phyloP scores from a whole-genome alignment of 768 basidiomycete species.

The Rossbeevera mucosa region DNA sequence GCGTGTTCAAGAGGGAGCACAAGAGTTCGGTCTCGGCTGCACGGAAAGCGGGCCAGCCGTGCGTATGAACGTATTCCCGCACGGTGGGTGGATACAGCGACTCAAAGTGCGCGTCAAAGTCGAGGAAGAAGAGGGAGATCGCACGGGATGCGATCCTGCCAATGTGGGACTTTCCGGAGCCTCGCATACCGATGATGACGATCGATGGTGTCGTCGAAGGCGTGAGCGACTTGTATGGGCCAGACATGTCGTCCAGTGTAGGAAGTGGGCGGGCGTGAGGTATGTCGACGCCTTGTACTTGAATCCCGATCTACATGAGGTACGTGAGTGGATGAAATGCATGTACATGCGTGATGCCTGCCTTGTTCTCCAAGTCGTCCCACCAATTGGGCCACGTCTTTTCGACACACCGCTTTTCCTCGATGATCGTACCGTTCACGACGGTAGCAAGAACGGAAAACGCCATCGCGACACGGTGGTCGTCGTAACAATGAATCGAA shows the following conservation, averaged over 20 bases:
- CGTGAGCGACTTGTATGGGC: slow-evolving; percentile 4
- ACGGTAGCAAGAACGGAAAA: slow-evolving; percentile 85
- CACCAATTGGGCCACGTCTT: slow-evolving; percentile 99
- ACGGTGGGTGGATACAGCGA: slow-evolving; percentile 57
- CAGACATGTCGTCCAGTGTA: slow-evolving; percentile 41
- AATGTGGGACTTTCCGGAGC: slow-evolving; percentile 90
- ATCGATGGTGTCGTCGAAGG: slow-evolving; percentile 50
- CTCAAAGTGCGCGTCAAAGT: slow-evolving; percentile 81
- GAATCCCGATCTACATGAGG: slow-evolving; percentile 71
- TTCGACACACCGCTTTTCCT: slow-evolving; percentile 97
- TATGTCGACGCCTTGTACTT: slow-evolving; percentile 82
- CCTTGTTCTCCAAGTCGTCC: slow-evolving; percentile 97
- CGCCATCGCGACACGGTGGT: slow-evolving; percentile 98
- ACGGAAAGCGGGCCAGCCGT: slow-evolving; percentile 91
- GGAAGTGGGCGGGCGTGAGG: slow-evolving; percentile 31
- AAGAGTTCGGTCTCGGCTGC: slow-evolving; percentile 69
- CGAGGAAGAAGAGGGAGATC: slow-evolving; percentile 71
- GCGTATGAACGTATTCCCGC: slow-evolving; percentile 69
- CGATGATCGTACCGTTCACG: slow-evolving; percentile 70
- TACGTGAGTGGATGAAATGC: background rate
- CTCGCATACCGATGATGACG: slow-evolving; percentile 91
- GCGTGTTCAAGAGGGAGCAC: slow-evolving; percentile 55
- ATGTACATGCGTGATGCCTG: slow-evolving; percentile 25
- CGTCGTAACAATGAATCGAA: slow-evolving; percentile 93
- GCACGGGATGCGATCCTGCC: slow-evolving; percentile 71